These are phyloP conservation scores for Aspergillus latus DNA, from an alignment of 2,329 filamentous ascomycete species.

Conservation along the genomic window DNA sequence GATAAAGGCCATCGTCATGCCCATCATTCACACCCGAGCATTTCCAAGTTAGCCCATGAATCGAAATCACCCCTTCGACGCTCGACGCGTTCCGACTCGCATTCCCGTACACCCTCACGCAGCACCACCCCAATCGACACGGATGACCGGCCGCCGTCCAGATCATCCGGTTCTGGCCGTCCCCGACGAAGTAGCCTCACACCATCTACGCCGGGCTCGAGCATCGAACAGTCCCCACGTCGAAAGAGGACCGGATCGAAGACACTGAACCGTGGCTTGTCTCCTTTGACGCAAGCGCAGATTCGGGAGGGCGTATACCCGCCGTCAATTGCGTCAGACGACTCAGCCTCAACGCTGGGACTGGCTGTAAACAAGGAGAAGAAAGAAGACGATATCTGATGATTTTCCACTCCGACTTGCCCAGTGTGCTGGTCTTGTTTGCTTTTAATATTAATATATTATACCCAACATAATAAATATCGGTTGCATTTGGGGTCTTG, in stretches of 20 bases:
- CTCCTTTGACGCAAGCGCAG: slow-evolving; percentile 40
- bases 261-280: slow-evolving; percentile 31
- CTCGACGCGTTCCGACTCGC: slow-evolving; percentile 39
- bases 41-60: slow-evolving; percentile 31
- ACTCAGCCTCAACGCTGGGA: slow-evolving; percentile 31
- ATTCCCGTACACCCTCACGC: slow-evolving; percentile 45
- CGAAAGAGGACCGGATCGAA: slow-evolving; percentile 36
- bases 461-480: slow-evolving; percentile 11
- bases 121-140: slow-evolving; percentile 41
- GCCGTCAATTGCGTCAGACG: slow-evolving; percentile 38
- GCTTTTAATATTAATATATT: slow-evolving; percentile 11
- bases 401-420: neutral
- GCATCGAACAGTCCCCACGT: slow-evolving; percentile 30
- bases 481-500: neutral
- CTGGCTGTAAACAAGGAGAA: slow-evolving; percentile 25
- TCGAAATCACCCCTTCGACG: slow-evolving; percentile 32
- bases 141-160: slow-evolving; percentile 39
- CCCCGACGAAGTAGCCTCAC: slow-evolving; percentile 38
- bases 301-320: slow-evolving; percentile 36
- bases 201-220: slow-evolving; percentile 27
- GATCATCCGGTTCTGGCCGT: slow-evolving; percentile 32
- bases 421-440: neutral
- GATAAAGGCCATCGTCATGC: slow-evolving; percentile 33
- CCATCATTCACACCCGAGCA: slow-evolving; percentile 30
- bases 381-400: slow-evolving; percentile 22